phyloP scores from a whole-genome alignment of 148 eudicot genomes.

The Fallopia convolvulus region DNA sequence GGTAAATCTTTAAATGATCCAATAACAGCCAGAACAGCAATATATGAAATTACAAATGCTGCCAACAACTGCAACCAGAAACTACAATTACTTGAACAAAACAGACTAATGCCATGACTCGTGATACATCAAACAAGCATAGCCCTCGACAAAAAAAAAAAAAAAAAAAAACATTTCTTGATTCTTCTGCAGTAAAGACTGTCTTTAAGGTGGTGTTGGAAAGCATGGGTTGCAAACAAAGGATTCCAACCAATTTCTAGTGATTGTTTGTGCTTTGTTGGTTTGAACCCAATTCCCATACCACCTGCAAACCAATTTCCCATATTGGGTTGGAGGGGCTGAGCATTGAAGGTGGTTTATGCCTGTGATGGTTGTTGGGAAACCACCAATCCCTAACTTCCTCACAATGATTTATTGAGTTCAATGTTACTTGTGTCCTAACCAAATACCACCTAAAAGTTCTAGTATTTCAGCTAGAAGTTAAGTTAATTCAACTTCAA shows the following conservation, averaged over 20 bases:
- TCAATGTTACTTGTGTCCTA: not conserved
- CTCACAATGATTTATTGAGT: not conserved
- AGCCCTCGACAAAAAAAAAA: no score
- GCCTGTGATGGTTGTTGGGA: not conserved
- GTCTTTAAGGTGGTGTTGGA: no score
- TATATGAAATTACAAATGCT: slow-evolving; percentile 71
- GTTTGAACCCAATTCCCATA: not conserved
- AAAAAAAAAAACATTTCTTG: no score
- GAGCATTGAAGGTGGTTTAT: no score
- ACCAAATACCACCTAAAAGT: not conserved
- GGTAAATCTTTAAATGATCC: slow-evolving; percentile 62
- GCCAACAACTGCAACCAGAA: slow-evolving; percentile 61
- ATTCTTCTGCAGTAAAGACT: no score
- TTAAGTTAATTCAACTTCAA: no score
- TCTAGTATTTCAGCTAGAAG: not conserved
- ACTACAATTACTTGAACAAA: slow-evolving; percentile 13
- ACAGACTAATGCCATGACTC: not conserved
- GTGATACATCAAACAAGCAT: not conserved
- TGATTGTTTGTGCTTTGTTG: no score
- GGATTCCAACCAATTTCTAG: not conserved
- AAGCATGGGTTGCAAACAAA: not conserved
- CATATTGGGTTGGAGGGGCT: no score
- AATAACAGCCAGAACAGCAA: slow-evolving; percentile 74
- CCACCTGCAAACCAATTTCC: not conserved
- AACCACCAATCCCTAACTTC: not conserved